Base-by-base conservation (phyloP, 2,329 filamentous ascomycete genomes). In the Arthrinium puccinioides region DNA sequence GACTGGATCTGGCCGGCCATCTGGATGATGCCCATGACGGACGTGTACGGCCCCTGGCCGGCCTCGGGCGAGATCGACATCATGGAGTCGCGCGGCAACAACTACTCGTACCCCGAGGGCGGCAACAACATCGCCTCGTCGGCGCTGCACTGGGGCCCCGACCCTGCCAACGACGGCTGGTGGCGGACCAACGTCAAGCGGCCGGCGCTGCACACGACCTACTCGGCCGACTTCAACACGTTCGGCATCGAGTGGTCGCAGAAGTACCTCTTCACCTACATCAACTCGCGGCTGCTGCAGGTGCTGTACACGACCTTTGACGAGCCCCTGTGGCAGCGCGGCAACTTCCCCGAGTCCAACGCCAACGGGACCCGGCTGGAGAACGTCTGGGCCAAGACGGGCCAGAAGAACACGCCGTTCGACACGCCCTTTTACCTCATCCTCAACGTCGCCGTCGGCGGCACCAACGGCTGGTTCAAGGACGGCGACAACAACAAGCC, bases 1-100 rank as follows among this genome's bases (percentile, higher is more conserved):
- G 86, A 92, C 63, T 92, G 87, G 87, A 71, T 94, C 9, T 92
- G 87, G 87, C 87, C 87, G 3, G 85, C 85, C n/a, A 90, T 94
- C 52, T 89, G 84, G 84, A 85, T 94, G 83, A 69, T 92, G 67
- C 87, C 87, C 2, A 77, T 76, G 32, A 68, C 81, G 29, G 70
- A 79, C 37, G 79, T 67, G 1, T 94, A 92, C 55, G 87, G 87
- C 1, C 51, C 70, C 1, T 94, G 87, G 87, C 87, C 87, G 2
- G 62, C 67, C 7, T 88, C 84, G 8, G 87, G 87, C 31, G 86
- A 92, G 61, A 92, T 94, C 36, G 87, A 94, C 56, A 85, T 94
- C 38, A 66, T 79, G 52, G 85, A 92, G 61, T 79, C 79, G 20
- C 83, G 87, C 39, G 87, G 87, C 42, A 94, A 94, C 67, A 87